Percentiles rank a stretch among this genome's conserved stretches.
These are phyloP conservation scores for Pichia terricola DNA, from an alignment of 1,139 yeast species.

Conservation along the genomic window DNA sequence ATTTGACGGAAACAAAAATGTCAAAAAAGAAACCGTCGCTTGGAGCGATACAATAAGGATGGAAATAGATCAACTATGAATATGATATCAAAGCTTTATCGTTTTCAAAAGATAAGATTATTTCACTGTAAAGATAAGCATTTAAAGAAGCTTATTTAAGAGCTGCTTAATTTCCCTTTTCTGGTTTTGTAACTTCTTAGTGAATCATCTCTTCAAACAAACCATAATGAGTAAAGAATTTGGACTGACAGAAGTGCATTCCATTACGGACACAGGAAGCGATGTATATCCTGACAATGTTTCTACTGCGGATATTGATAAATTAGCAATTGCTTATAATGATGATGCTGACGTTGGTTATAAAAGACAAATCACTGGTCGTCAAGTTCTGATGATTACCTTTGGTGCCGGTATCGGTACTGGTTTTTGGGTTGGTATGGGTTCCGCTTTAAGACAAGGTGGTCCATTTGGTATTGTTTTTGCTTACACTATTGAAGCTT, in stretches of 20 bases:
- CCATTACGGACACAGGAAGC: neutral
- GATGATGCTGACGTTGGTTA: constrained; percentile 15
- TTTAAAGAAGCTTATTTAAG: too few relatives aligned
- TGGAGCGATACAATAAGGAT: too few relatives aligned
- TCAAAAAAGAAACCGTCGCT: too few relatives aligned
- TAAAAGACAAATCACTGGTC: constrained; percentile 21
- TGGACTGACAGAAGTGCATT: neutral
- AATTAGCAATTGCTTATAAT: constrained; percentile 4
- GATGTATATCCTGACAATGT: constrained; percentile 1
- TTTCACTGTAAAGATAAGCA: too few relatives aligned
- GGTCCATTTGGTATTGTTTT: constrained; percentile 59
- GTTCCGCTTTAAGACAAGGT: constrained; percentile 38
- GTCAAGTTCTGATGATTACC: constrained; percentile 59
- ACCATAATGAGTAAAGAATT: neutral
- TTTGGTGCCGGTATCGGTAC: constrained; percentile 66
- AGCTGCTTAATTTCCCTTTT: too few relatives aligned
- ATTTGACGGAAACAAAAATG: too few relatives aligned
- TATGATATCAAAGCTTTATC: too few relatives aligned
- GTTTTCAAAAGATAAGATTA: too few relatives aligned
- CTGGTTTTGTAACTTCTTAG: too few relatives aligned
- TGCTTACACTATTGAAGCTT: constrained; percentile 52
- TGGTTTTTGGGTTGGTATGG: constrained; percentile 52
- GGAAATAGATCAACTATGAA: too few relatives aligned
- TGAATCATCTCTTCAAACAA: too few relatives aligned
- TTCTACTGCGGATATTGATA: constrained; percentile 2